These are phyloP conservation scores for Cnidoscolus chayamansa DNA, from an alignment of 441 rosid genomes.

Conservation along the genomic window DNA sequence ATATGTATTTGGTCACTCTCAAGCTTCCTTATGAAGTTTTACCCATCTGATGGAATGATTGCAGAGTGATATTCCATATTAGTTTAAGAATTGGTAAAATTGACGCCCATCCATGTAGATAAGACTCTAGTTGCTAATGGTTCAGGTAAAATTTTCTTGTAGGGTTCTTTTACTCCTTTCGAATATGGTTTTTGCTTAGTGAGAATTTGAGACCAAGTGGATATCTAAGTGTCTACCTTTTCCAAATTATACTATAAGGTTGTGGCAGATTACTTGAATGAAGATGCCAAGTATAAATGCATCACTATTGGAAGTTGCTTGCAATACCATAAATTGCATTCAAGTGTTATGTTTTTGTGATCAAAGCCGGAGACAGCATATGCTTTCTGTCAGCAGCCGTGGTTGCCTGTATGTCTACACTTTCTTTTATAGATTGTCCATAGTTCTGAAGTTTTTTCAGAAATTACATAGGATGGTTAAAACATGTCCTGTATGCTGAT, in stretches of 20 bases:
- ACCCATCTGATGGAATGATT: constrained; percentile 39
- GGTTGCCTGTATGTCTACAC: neutral
- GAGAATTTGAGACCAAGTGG: constrained; percentile 3
- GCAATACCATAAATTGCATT: no score
- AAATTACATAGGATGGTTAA: neutral
- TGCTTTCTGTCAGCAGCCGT: neutral
- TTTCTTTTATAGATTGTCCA: neutral
- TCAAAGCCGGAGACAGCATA: constrained; percentile 19
- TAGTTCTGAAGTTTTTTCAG: neutral
- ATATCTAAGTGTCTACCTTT: constrained; percentile 15
- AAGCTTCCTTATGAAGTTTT: constrained; percentile 80
- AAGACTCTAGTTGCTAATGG: constrained; percentile 15
- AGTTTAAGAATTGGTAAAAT: constrained; percentile 16
- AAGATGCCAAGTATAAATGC: constrained; percentile 17
- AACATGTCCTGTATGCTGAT: no score
- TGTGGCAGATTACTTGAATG: constrained; percentile 21
- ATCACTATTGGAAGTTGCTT: neutral
- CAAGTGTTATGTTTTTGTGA: constrained; percentile 20
- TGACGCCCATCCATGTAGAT: constrained; percentile 10
- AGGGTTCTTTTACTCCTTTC: neutral
- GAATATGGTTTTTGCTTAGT: constrained; percentile 15
- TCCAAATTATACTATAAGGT: constrained; percentile 17
- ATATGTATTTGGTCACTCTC: constrained; percentile 96
- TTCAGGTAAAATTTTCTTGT: constrained; percentile 11
- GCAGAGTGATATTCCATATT: constrained; percentile 31